phyloP scores from a whole-genome alignment of 2,329 filamentous ascomycete genomes.

The Basipetospora chlamydospora region DNA sequence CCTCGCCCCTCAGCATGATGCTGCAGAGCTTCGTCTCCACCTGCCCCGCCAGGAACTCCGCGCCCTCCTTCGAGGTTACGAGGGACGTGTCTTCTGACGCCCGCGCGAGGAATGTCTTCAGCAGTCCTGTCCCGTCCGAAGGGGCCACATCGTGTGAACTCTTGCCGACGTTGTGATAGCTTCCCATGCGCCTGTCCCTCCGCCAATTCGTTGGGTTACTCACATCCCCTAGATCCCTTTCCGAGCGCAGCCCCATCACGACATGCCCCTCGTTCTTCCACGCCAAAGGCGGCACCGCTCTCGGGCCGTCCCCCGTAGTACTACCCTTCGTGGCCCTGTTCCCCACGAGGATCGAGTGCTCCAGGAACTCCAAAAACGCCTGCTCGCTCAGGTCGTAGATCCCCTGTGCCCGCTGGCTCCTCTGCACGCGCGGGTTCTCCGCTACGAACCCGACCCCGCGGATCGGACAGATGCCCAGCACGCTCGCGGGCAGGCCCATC shows the following conservation, averaged over 20 bases:
- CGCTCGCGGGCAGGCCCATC: constrained; percentile 26
- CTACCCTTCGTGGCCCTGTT: neutral
- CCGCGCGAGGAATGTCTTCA: constrained; percentile 1
- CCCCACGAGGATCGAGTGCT: neutral
- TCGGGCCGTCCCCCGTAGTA: neutral
- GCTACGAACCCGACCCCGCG: constrained; percentile 1
- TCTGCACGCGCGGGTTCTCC: neutral
- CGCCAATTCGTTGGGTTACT: constrained; percentile 2
- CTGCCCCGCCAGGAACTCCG: neutral
- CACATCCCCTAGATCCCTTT: neutral
- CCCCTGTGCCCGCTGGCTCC: neutral
- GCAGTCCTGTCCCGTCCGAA: neutral
- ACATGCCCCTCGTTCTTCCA: constrained; percentile 2
- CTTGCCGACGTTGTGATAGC: neutral
- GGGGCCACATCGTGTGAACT: neutral
- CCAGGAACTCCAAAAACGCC: constrained; percentile 1
- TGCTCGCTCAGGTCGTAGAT: constrained; percentile 1
- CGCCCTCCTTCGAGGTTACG: neutral
- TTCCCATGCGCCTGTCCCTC: constrained; percentile 3
- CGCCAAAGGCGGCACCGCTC: neutral
- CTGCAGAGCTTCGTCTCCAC: neutral
- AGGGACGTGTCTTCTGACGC: neutral
- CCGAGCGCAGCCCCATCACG: constrained; percentile 2
- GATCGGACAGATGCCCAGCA: constrained; percentile 28
- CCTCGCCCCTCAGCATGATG: constrained; percentile 1